These are phyloP conservation scores for Furcasterigmium furcatum DNA, from an alignment of 2,329 filamentous ascomycete genomes.

Conservation along the genomic window DNA sequence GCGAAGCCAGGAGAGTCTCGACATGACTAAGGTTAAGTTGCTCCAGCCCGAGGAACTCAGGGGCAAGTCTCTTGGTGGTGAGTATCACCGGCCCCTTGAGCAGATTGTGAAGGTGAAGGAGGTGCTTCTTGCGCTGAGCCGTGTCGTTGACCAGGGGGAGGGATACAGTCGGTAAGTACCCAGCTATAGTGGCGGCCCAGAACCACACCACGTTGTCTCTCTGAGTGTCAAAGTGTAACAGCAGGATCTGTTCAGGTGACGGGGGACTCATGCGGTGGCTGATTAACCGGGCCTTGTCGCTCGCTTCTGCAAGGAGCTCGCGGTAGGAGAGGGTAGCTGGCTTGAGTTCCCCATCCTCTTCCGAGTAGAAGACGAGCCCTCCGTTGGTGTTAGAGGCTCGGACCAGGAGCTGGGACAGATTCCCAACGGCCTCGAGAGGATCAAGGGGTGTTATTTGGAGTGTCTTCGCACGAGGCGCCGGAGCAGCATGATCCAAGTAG, in stretches of 20 bases:
- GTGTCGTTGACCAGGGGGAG: constrained; percentile 7
- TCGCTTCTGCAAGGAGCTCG: constrained; percentile 3
- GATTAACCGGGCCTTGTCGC: constrained; percentile 2
- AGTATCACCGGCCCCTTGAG: constrained; percentile 2
- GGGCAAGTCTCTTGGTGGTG: constrained; percentile 3
- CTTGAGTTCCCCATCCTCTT: neutral
- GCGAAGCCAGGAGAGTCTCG: neutral
- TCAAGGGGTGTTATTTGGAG: neutral
- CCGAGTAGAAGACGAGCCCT: constrained; percentile 1
- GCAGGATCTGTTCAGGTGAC: constrained; percentile 5
- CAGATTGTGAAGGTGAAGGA: constrained; percentile 2
- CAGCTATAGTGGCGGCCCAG: constrained; percentile 7
- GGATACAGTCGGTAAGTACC: constrained; percentile 4
- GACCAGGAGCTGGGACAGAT: neutral
- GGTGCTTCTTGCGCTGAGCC: constrained; percentile 6
- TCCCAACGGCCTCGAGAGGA: neutral
- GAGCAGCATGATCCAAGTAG: no score
- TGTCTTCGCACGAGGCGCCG: no score
- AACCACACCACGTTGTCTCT: constrained; percentile 8
- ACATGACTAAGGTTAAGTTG: constrained; percentile 4
- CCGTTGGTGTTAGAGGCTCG: neutral
- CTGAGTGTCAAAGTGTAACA: constrained; percentile 8
- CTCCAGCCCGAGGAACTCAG: constrained; percentile 4
- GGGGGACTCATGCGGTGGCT: neutral
- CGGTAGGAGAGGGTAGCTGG: constrained; percentile 1